These are phyloP conservation scores for Boletus subparvulus DNA, from an alignment of 768 basidiomycete species.

Conservation along the genomic window DNA sequence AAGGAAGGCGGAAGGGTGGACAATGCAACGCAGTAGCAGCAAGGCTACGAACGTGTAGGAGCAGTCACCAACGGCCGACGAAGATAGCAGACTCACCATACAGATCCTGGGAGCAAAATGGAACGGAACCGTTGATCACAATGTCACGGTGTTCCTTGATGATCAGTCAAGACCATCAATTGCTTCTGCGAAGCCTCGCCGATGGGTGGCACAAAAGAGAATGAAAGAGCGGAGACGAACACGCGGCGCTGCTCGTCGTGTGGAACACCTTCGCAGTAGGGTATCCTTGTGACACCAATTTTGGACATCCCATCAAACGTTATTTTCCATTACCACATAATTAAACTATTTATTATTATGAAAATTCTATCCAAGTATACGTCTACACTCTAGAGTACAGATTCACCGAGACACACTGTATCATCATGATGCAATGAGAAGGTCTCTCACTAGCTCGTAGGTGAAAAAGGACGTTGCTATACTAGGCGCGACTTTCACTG, in stretches of 20 bases:
- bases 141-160: constrained; percentile 7
- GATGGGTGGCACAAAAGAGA: constrained; percentile 2
- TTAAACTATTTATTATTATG: constrained; percentile 5
- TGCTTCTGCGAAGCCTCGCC: constrained; percentile 6
- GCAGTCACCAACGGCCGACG: not conserved
- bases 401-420: not conserved
- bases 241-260: constrained; percentile 20
- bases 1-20: constrained; percentile 10
- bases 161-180: constrained; percentile 31
- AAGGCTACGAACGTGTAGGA: constrained; percentile 24
- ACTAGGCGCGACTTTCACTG: constrained; percentile 90
- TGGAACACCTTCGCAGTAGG: constrained; percentile 7
- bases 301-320: constrained; percentile 9
- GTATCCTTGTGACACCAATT: not conserved
- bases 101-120: constrained; percentile 17
- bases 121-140: constrained; percentile 3
- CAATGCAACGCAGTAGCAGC: constrained; percentile 26
- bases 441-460: constrained; percentile 66
- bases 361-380: not conserved
- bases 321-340: constrained; percentile 7
- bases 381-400: not conserved
- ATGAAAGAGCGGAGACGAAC: constrained; percentile 16
- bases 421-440: constrained; percentile 37
- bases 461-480: constrained; percentile 86
- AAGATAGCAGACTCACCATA: constrained; percentile 24